phyloP scores from a whole-genome alignment of 2,329 filamentous ascomycete genomes.

The Aspergillus sp. region DNA sequence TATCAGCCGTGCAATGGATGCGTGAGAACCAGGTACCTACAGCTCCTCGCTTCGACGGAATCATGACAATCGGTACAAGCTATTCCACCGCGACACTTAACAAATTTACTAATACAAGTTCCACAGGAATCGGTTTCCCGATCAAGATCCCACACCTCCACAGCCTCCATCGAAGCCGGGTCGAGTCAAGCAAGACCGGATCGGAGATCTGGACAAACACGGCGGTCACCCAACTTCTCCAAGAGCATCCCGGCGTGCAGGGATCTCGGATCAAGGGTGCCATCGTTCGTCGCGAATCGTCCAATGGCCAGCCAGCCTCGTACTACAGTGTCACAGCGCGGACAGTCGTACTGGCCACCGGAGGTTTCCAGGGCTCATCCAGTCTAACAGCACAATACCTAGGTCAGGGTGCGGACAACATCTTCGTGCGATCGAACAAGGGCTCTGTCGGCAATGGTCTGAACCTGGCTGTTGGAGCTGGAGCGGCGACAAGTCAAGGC shows the following conservation, averaged over 20 bases:
- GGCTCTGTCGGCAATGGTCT: slow-evolving; percentile 29
- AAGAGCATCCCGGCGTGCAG: slow-evolving; percentile 18
- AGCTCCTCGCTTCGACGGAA: slow-evolving; percentile 25
- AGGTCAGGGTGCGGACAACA: slow-evolving; percentile 24
- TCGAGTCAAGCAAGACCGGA: slow-evolving; percentile 16
- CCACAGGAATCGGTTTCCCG: slow-evolving; percentile 26
- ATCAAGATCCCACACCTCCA: slow-evolving; percentile 26
- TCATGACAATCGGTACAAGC: slow-evolving; percentile 28
- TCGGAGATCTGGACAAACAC: slow-evolving; percentile 23
- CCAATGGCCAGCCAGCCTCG: background rate
- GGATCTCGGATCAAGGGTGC: slow-evolving; percentile 25
- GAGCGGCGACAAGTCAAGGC: slow-evolving; percentile 26
- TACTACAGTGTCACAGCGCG: slow-evolving; percentile 21
- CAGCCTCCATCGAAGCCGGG: slow-evolving; percentile 18
- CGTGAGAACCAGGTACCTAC: slow-evolving; percentile 26
- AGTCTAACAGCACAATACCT: slow-evolving; percentile 22
- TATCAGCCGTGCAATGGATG: slow-evolving; percentile 31
- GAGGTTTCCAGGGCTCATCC: slow-evolving; percentile 26
- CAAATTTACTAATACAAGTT: background rate
- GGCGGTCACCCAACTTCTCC: slow-evolving; percentile 23
- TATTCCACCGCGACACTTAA: background rate
- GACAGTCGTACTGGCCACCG: slow-evolving; percentile 25
- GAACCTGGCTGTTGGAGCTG: slow-evolving; percentile 20
- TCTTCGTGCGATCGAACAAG: slow-evolving; percentile 27
- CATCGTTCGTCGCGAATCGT: slow-evolving; percentile 15